Conservation (phyloP, 768 basidiomycete species). For the Lactarius quietus region DNA sequence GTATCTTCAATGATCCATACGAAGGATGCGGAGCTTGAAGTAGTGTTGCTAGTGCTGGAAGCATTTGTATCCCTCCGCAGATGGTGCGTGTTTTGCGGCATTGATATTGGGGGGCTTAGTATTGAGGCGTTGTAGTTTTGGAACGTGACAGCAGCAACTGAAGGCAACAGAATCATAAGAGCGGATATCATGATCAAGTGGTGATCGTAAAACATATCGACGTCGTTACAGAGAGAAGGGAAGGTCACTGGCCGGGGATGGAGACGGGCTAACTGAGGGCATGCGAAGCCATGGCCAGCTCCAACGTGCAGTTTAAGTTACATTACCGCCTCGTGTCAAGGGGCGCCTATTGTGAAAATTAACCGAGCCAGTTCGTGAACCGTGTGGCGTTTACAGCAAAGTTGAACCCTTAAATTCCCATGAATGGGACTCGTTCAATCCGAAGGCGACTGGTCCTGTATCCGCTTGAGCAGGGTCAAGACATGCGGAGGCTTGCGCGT, state of each 20-base stretch:
- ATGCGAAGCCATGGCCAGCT: background rate
- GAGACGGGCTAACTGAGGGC: background rate
- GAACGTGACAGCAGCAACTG: background rate
- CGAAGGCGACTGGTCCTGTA: background rate
- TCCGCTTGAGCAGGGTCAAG: background rate
- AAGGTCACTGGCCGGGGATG: background rate
- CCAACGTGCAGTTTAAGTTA: background rate
- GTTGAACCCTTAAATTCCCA: background rate
- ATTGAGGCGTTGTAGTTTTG: background rate
- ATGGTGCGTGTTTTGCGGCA: constrained; percentile 8
- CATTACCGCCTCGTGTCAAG: background rate
- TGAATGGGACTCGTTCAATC: background rate
- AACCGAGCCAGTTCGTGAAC: background rate
- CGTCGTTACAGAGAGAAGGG: constrained; percentile 6
- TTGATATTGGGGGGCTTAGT: background rate
- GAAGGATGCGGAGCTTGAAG: constrained; percentile 2
- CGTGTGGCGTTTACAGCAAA: background rate
- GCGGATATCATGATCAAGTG: constrained; percentile 24
- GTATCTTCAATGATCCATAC: constrained; percentile 26
- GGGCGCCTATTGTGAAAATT: background rate
- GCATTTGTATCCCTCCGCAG: constrained; percentile 14
- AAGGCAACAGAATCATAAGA: constrained; percentile 12
- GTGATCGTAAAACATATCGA: constrained; percentile 26
- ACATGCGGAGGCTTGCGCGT: background rate
- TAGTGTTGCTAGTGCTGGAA: constrained; percentile 16